Conservation (phyloP, 2,329 filamentous ascomycete species). For the Apiospora pterosperma region DNA sequence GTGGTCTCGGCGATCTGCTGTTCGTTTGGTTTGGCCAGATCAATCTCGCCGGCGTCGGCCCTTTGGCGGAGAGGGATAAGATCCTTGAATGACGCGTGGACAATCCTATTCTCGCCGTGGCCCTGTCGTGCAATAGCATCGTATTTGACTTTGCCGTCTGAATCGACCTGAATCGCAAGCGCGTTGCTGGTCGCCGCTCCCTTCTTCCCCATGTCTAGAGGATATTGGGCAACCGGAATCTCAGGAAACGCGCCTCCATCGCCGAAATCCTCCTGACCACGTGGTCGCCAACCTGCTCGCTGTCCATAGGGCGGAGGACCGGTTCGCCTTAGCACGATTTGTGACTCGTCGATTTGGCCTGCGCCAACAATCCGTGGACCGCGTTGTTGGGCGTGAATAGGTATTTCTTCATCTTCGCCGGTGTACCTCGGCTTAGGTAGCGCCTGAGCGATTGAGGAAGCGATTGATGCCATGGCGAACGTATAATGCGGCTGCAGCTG, state of each 20-base stretch:
- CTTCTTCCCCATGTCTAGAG: constrained; percentile 90
- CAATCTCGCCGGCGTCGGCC: constrained; percentile 88
- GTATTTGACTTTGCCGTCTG: constrained; percentile 91
- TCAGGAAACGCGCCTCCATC: constrained; percentile 97
- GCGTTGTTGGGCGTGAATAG: constrained; percentile 66
- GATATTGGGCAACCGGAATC: constrained; percentile 90
- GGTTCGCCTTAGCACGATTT: constrained; percentile 75
- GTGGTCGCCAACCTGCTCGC: constrained; percentile 85
- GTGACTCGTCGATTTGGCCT: constrained; percentile 77
- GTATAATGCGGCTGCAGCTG: constrained; percentile 2
- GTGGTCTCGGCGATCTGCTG: constrained; percentile 82
- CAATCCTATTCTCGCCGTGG: constrained; percentile 76
- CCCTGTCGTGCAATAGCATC: constrained; percentile 90
- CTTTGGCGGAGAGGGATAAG: constrained; percentile 90
- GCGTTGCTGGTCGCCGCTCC: constrained; percentile 73
- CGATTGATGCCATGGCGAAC: constrained; percentile 60
- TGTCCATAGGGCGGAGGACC: constrained; percentile 88
- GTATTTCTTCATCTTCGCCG: constrained; percentile 81
- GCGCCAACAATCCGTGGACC: constrained; percentile 80
- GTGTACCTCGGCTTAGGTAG: constrained; percentile 90
- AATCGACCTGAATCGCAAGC: constrained; percentile 86
- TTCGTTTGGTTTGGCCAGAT: constrained; percentile 77
- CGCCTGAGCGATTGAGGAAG: constrained; percentile 70
- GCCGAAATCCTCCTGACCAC: constrained; percentile 85
- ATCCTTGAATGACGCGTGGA: constrained; percentile 96